Base-by-base conservation (phyloP, 768 basidiomycete species). In the Pholiota conissans region DNA sequence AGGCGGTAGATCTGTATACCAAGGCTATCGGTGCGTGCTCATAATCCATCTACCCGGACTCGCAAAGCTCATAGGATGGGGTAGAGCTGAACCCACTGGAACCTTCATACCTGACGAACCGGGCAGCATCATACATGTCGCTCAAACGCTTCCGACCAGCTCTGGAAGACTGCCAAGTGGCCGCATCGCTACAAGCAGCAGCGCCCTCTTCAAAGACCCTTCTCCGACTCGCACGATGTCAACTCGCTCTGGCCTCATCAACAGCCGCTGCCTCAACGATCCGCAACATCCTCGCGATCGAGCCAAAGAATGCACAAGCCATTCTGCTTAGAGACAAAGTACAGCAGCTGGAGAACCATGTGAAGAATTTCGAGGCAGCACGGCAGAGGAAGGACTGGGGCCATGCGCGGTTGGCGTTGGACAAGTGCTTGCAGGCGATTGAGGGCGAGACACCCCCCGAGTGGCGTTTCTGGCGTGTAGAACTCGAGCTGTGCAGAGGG, bases 61-160 rank as follows among this genome's bases (percentile, higher is more conserved):
- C 39, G 14, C 8, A 49, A 20, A 37, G 28, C 27, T 48, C 60
- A 56, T 45, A 30, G 14, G 51, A 22, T 47, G 26, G 20, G 53
- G 39, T 63, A 89, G 85, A 84, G 56, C 73, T 88, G 62, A 84
- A 84, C 58, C 71, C 85, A 0, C 63, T 75, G 3, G 89, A 94
- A 70, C 84, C 92, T 0, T 80, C 89, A 2, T 95, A 89, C 67
- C 76, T 88, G 60, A 91, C 91, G 0, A 95, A 95, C 69, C 85
- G 93, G 27, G 93, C 93, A 0, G 93, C 93, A 0, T 87, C 92
- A 2, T 84, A 87, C 67, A 95, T 95, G 84, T 84, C 85, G 0
- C 68, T 90, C 50, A 93, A 93, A 67, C 83, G 83, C 30, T 95
- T 89, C 78, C 79, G 84, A 29, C 73, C 76, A 0, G 93, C 93